A percentile compares a stretch with the other conserved stretches of the same genome.
These are phyloP conservation scores for Omphalotus guepiniiformis DNA, from an alignment of 768 basidiomycete genomes.

Conservation along the genomic window DNA sequence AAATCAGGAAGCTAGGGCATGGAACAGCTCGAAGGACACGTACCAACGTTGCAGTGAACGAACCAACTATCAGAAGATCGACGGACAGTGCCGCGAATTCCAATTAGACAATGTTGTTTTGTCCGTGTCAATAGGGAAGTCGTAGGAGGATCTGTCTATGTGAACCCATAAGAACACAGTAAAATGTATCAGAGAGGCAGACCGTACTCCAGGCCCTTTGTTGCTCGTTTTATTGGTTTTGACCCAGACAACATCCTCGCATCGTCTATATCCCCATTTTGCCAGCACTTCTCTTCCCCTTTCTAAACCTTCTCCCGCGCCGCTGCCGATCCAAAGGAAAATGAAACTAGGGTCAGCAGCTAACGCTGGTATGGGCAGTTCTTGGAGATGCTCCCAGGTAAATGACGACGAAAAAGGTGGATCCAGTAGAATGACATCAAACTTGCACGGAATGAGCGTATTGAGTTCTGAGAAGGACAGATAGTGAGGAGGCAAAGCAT, in stretches of 20 bases:
- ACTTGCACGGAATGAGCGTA: conserved; percentile 61
- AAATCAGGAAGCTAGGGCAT: conserved; percentile 10
- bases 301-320: conserved; percentile 87
- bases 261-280: conserved; percentile 92
- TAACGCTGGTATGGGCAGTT: conserved; percentile 75
- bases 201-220: conserved; percentile 69
- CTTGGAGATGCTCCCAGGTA: conserved; percentile 79
- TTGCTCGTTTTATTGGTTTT: conserved; percentile 80
- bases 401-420: conserved; percentile 87
- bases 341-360: conserved; percentile 92
- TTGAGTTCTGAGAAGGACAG: conserved; percentile 57
- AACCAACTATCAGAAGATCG: conserved; percentile 94
- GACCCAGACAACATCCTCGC: conserved; percentile 99
- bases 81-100: conserved; percentile 94
- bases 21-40: conserved; percentile 23
- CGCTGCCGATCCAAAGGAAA: conserved; percentile 94
- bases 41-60: conserved; percentile 97
- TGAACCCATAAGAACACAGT: conserved; percentile 10
- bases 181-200: background rate
- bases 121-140: conserved; percentile 83
- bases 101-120: conserved; percentile 96
- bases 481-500: conserved; percentile 72
- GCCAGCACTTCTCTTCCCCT: conserved; percentile 86
- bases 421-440: conserved; percentile 89
- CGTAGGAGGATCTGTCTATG: conserved; percentile 79